Evolutionary conservation across 208 protist genomes (phyloP), one percentile per base, ranked within the genome.

Genomic region (Crithidia fasciculata): DNA sequence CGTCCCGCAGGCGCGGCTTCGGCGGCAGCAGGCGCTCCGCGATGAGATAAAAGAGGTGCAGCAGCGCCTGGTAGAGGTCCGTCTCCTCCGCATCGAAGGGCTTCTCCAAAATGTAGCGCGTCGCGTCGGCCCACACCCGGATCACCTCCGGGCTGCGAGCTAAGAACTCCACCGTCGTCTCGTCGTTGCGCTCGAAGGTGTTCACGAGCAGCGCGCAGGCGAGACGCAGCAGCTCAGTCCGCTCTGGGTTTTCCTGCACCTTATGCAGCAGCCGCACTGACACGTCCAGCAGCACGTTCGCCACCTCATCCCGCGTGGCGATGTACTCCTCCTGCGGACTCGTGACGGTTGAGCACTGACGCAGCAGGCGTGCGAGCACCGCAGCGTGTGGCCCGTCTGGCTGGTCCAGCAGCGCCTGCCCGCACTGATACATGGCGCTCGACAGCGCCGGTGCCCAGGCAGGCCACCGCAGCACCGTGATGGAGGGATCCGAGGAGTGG

Each of bases 1-100:
- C 15, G 41, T 55, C 44, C 6, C 47, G 44, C 53, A 57, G n/a
- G 16, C 50, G 70, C 69, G 71, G 70, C 53, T 71, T 59, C 7
- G 76, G 47, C n/a, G 83, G 89, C 62, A 93, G 64, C 55, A 93
- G 72, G 44, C 79, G 76, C 53, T 93, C 84, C 16, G 76, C 90
- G 49, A 96, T 70, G 12, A 94, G 49, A 72, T 79, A 93, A 52
- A 91, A 93, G 8, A 96, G 68, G 58, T 90, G 87, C 83, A 95
- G 84, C 49, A 96, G 81, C 44, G 82, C 77, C 60, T 88, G 82
- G 18, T 88, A 86, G 37, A 94, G 77, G 54, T 96, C 92, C 18
- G 88, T 81, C 68, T 95, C 88, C 57, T 89, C 85, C 41, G 87
- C 84, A 56, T 81, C 72, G 36, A 82, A 83, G 18, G 78, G 90